Conservation (phyloP, 108 stramenopile genomes). For the Chaetoceros muelleri region DNA sequence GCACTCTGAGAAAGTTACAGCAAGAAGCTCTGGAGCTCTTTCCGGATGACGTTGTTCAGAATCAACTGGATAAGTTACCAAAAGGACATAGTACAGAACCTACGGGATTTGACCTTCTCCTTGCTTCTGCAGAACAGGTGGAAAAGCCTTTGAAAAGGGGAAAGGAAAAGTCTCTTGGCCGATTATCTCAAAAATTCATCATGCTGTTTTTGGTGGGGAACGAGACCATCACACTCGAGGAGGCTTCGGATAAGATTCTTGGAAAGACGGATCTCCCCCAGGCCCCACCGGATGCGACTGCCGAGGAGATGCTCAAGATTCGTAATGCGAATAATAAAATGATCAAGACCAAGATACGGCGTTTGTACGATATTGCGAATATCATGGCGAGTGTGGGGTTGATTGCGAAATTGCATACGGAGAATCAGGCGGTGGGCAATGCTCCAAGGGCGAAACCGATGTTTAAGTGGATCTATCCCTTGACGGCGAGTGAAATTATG, state of each 20-base stretch:
- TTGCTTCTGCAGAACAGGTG: background rate
- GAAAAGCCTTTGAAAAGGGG: conserved; percentile 1
- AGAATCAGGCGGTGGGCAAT: conserved; percentile 6
- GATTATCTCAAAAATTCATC: conserved; percentile 70
- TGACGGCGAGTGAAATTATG: conserved; percentile 24
- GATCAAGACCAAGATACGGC: conserved; percentile 88
- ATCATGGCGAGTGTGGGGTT: conserved; percentile 70
- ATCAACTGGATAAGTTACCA: background rate
- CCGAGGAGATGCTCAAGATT: conserved; percentile 1
- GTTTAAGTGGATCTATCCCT: conserved; percentile 46
- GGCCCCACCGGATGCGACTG: conserved; percentile 2
- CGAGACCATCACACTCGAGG: conserved; percentile 34
- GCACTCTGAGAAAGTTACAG: conserved; percentile 56
- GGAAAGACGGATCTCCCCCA: conserved; percentile 23
- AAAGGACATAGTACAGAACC: background rate
- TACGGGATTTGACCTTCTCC: background rate
- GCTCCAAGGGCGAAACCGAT: conserved; percentile 19
- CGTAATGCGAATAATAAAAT: conserved; percentile 10
- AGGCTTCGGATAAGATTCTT: conserved; percentile 69
- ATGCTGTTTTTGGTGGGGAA: conserved; percentile 80
- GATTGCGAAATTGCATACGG: conserved; percentile 58
- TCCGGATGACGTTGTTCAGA: conserved; percentile 6
- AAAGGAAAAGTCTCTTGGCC: conserved; percentile 56
- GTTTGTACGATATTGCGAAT: conserved; percentile 95
- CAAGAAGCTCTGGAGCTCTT: conserved; percentile 37